Percentiles rank a stretch among this genome's conserved stretches.
These are phyloP conservation scores for Claviceps quebecensis DNA, from an alignment of 2,329 filamentous ascomycete genomes.

Conservation along the genomic window DNA sequence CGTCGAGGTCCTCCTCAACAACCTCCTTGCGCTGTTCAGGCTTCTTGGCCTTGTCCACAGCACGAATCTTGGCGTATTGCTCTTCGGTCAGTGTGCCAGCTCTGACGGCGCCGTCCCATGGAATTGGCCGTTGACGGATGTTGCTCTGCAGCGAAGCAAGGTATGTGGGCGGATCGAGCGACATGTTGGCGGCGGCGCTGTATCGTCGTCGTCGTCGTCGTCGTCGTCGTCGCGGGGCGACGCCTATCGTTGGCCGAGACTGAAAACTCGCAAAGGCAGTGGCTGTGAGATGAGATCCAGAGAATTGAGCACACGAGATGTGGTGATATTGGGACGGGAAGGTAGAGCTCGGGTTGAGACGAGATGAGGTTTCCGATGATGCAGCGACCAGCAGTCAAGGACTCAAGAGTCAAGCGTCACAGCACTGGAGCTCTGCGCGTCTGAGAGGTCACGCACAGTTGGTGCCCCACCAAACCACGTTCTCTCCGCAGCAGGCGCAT, in stretches of 20 bases:
- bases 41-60: constrained; percentile 89
- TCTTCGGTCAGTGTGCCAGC: constrained; percentile 87
- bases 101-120: constrained; percentile 92
- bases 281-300: neutral
- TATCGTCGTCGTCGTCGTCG: constrained; percentile 13
- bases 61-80: constrained; percentile 89
- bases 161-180: constrained; percentile 82
- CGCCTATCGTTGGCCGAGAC: neutral
- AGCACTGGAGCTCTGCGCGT: neutral
- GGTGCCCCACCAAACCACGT: neutral
- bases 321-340: constrained; percentile 1
- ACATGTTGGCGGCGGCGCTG: constrained; percentile 44
- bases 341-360: constrained; percentile 1
- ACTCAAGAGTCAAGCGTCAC: constrained; percentile 8
- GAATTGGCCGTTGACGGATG: constrained; percentile 88
- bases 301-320: neutral
- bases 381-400: constrained; percentile 5
- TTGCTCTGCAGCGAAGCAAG: constrained; percentile 81
- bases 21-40: constrained; percentile 68
- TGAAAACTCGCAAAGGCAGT: neutral
- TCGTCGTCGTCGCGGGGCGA: constrained; percentile 10
- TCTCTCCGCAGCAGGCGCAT: too few relatives aligned
- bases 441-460: neutral
- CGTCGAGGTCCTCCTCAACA: constrained; percentile 65
- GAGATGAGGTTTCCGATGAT: constrained; percentile 5